Base-by-base conservation (phyloP, 371 early-diverging fungal species). In the Mortierella polycephala region DNA sequence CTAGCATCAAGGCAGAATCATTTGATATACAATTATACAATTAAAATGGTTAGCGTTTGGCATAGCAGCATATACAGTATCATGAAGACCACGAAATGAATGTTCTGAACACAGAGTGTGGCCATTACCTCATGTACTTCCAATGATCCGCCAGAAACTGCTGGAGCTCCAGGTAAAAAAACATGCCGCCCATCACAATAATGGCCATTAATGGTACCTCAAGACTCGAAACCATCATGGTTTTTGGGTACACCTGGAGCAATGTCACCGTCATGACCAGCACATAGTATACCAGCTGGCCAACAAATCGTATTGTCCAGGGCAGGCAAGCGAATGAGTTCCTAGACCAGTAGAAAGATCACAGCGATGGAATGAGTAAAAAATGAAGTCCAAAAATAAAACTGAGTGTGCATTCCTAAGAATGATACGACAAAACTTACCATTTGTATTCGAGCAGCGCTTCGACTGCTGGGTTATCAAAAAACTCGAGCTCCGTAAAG, bases 371-470 rank as follows among this genome's bases (percentile, higher is more conserved):
- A 52, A 0, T 10, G 9, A 41, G 14, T 3, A 50, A 16, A 59
- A 2, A 59, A 46, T 9, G 47, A 23, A 5, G 1, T 18, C 18
- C 9, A 2, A 51, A 9, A 51, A 51, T 50, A 18, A 51, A 51
- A 51, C 3, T 21, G 51, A 18, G 51, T 16, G 9, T 10, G 20
- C 10, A 51, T 1, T 7, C 50, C 8, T 1, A 18, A 7, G 30
- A 60, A 8, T 1, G 23, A 54, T 42, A 6, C 20, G 41, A 14
- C 39, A 7, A 14, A 16, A 12, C 62, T 45, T 45, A 63, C 63
- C 69, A 69, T 37, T 69, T 69, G 53, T 69, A 63, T 58, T 69
- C 52, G 4, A 69, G 37, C 10, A 69, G 54, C 6, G 63, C 69
- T 20, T 62, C 63, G 5, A 69, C 50, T 5, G 56, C 69, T 16